Base-by-base conservation (phyloP, 495 filamentous ascomycete genomes). In the Tuber microsphaerosporum region DNA sequence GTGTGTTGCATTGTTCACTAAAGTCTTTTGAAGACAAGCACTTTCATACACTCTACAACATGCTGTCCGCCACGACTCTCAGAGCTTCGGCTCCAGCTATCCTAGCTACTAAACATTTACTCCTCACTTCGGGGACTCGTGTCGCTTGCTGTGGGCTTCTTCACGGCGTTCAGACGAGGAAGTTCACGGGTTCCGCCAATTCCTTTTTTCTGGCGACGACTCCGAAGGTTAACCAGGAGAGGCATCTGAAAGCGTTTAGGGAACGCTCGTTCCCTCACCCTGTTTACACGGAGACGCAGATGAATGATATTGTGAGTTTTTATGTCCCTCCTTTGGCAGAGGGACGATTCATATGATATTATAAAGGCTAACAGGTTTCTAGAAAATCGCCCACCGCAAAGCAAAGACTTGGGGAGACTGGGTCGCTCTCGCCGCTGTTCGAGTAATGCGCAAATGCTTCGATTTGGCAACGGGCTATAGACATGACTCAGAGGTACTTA, bases 391-490 rank as follows among this genome's bases (percentile, higher is more conserved):
- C 20, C 92, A 94, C 81, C 89, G 92, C 48, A 83, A 91, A 72
- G 86, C 89, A 7, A 88, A 87, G 79, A 87, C 87, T 76, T 91
- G 88, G 87, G 89, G 90, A 19, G 92, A 94, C 78, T 87, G 87
- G 83, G 84, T 90, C 7, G 92, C 92, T 7, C 85, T 93, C 6
- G 81, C 83, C 4, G 86, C 87, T 71, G 86, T 93, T 37, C 88
- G 89, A 1, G 42, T 91, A 34, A 85, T 93, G 72, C 88, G 92
- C 56, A 91, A 86, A 85, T 87, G 88, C 5, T 89, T 91, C 79
- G 92, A 94, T 80, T 80, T 88, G 26, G 88, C 86, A 22, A 93
- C 92, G 0, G 90, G 91, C 48, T 94, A 94, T 83, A 88, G 86
- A 70, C 92, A 93, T 81, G 87, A 90, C 65, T 85, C 87, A 43